These are phyloP conservation scores for Puccinellia tenuiflora DNA, from an alignment of 176 grass and related monocot species.

Conservation along the genomic window DNA sequence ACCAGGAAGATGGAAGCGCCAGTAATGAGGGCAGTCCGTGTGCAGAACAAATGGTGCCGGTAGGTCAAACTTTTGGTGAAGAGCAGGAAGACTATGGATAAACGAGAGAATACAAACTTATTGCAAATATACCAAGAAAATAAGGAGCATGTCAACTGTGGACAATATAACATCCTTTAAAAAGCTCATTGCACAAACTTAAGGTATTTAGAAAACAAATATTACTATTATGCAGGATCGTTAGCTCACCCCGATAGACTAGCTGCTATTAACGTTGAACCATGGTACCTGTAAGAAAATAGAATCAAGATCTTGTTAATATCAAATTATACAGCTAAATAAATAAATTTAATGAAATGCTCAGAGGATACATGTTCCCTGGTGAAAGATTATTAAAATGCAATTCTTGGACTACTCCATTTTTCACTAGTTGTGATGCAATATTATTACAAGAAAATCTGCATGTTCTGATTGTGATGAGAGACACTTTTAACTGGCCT, in stretches of 20 bases:
- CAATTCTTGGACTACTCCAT: background rate
- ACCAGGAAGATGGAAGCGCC: slow-evolving; percentile 95
- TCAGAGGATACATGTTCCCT: background rate
- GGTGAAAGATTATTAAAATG: background rate
- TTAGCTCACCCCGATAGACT: slow-evolving; percentile 79
- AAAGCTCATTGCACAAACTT: background rate
- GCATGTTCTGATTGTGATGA: background rate
- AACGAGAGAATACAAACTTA: slow-evolving; percentile 15
- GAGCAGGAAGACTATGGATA: slow-evolving; percentile 62
- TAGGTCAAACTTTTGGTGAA: slow-evolving; percentile 99
- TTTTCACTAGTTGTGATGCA: background rate
- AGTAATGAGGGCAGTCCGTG: slow-evolving; percentile 93
- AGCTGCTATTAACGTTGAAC: slow-evolving; percentile 83
- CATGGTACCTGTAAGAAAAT: slow-evolving; percentile 72
- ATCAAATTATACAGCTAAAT: background rate
- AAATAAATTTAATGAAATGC: background rate
- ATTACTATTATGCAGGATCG: background rate
- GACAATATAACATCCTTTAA: background rate
- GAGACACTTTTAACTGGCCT: background rate
- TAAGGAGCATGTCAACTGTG: background rate
- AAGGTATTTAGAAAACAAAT: background rate
- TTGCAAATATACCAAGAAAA: background rate
- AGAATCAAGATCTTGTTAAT: background rate
- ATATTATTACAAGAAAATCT: background rate
- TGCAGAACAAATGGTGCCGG: slow-evolving; percentile 89